Evolutionary conservation across 2,329 filamentous ascomycete genomes (phyloP), one percentile per base, ranked within the genome.

Genomic region (Pyrenochaeta sp.): DNA sequence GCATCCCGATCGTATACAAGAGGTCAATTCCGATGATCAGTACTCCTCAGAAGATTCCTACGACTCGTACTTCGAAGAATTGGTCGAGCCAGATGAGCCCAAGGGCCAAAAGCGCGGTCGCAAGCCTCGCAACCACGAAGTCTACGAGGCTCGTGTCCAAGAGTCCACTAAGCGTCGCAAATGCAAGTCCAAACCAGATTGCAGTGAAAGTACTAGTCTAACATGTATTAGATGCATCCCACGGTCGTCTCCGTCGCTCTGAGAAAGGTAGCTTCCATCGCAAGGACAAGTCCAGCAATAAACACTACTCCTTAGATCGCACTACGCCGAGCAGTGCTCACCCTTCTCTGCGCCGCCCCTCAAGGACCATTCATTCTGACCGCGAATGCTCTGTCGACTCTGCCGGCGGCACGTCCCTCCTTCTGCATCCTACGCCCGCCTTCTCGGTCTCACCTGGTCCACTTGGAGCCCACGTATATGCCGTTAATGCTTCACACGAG

Each of bases 61-160:
- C 10, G 72, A 74, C 43, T 73, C 68, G 7, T 74, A 71, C 40
- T 59, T 74, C 9, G 68, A 74, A 39, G 71, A 74, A 46, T 57
- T 74, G 10, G 67, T 69, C 7, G 72, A 72, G 53, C 67, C 64
- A 15, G 67, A 72, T 1, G 19, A 65, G 3, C 66, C 62, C 1
- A 67, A 54, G 42, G 67, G 66, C 15, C 47, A 27, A 37, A 73
- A 68, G 62, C 57, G 62, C 32, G 56, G 58, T 27, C 62, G 57
- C 24, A 57, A 56, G n/a, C n/a, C 19, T 32, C 50, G 61, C n/a
- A 60, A 59, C 27, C 66, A 72, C 30, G 72, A 74, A 51, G 25
- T 69, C n/a, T 74, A 74, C 42, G 71, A 73, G 47, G 64, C 69
- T 28, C 70, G 72, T 8, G 51, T 68, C n/a, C 62, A 68, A 54